These are phyloP conservation scores for Vitis hybrid DNA, from an alignment of 177 flowering plant genomes.

Conservation along the genomic window DNA sequence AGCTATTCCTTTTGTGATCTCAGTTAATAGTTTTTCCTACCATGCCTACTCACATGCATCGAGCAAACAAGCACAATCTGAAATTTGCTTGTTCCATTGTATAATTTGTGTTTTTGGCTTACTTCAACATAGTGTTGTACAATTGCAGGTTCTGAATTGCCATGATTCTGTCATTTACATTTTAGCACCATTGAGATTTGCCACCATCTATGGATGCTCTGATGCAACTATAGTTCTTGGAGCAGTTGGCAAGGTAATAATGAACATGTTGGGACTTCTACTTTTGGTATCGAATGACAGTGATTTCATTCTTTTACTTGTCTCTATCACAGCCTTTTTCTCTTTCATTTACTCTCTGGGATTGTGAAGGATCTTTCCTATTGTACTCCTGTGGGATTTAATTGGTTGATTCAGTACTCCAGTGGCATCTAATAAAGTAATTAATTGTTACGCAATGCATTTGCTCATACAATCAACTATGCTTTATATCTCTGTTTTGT, in stretches of 20 bases:
- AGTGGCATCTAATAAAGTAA: too few relatives aligned
- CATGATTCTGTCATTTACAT: conserved; percentile 95
- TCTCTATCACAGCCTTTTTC: too few relatives aligned
- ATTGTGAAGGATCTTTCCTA: too few relatives aligned
- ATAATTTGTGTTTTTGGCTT: not conserved
- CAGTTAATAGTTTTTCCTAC: not conserved
- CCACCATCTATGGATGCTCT: conserved; percentile 92
- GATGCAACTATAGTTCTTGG: conserved; percentile 97
- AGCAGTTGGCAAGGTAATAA: conserved; percentile 91
- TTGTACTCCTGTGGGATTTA: too few relatives aligned
- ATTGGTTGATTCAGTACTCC: too few relatives aligned
- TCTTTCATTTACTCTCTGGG: too few relatives aligned
- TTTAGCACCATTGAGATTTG: conserved; percentile 90
- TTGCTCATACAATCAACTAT: too few relatives aligned
- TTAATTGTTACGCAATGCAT: too few relatives aligned
- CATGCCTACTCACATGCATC: not conserved
- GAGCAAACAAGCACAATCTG: not conserved
- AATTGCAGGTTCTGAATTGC: conserved; percentile 80
- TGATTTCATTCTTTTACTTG: not conserved
- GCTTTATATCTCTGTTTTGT: too few relatives aligned
- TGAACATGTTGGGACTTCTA: not conserved
- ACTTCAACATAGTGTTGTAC: not conserved
- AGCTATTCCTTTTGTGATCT: too few relatives aligned
- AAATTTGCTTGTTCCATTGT: not conserved
- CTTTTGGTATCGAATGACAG: not conserved